phyloP scores from a whole-genome alignment of 352 stramenopile species.

The Phytopythium mirpurense region DNA sequence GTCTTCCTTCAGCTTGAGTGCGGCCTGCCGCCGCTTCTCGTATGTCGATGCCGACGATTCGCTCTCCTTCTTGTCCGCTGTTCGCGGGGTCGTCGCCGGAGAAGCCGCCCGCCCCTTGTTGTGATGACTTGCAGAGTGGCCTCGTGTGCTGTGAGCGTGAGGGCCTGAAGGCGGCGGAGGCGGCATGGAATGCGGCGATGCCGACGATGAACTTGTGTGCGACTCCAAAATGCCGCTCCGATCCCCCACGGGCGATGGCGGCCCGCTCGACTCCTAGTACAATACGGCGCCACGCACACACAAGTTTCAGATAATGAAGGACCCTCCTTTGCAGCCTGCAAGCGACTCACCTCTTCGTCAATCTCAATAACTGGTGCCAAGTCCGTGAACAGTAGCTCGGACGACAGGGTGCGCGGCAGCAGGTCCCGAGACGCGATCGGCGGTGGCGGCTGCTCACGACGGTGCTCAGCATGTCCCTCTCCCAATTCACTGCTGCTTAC shows the following conservation, averaged over 20 bases:
- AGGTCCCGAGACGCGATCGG: neutral
- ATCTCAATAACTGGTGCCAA: constrained; percentile 40
- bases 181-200: neutral
- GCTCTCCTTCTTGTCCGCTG: constrained; percentile 6
- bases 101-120: neutral
- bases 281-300: neutral
- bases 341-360: constrained; percentile 31
- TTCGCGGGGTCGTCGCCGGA: neutral
- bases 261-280: constrained; percentile 15
- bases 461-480: constrained; percentile 8
- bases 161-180: neutral
- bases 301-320: neutral
- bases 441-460: constrained; percentile 23
- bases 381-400: constrained; percentile 37
- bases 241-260: constrained; percentile 11
- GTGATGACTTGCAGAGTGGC: neutral
- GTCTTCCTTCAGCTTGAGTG: constrained; percentile 67
- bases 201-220: neutral
- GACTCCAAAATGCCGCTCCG: neutral
- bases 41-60: constrained; percentile 28
- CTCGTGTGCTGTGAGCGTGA: neutral
- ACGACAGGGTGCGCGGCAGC: constrained; percentile 10
- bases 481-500: neutral
- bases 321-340: no score
- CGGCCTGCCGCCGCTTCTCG: constrained; percentile 49